These are phyloP conservation scores for Prosopis cineraria DNA, from an alignment of 306 rosid species.

Conservation along the genomic window DNA sequence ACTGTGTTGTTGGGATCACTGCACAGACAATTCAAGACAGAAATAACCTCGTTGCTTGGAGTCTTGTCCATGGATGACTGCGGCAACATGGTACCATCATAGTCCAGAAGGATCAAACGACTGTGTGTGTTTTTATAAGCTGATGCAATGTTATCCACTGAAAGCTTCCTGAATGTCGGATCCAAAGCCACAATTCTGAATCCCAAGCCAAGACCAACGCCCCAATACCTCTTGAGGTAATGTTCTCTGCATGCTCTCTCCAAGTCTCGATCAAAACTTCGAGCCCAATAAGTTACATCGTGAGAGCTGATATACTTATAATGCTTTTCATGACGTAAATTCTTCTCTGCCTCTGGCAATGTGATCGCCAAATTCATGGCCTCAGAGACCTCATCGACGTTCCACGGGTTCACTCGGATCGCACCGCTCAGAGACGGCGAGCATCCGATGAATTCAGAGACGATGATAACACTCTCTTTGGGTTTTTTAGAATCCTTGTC, in stretches of 20 bases:
- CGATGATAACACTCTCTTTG: constrained; percentile 62
- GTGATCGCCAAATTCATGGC: constrained; percentile 67
- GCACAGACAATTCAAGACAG: constrained; percentile 12
- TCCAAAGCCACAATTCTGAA: constrained; percentile 21
- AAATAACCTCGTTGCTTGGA: constrained; percentile 13
- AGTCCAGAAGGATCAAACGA: constrained; percentile 23
- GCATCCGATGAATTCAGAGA: constrained; percentile 72
- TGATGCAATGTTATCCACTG: background rate
- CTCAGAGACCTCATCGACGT: constrained; percentile 64
- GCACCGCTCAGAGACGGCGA: constrained; percentile 78
- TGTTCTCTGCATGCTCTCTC: constrained; percentile 42
- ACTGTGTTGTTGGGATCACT: constrained; percentile 15
- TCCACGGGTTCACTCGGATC: constrained; percentile 73
- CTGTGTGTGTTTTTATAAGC: background rate
- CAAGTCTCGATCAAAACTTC: constrained; percentile 66
- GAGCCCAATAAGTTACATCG: constrained; percentile 69
- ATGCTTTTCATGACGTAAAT: constrained; percentile 71
- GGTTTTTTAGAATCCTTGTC: constrained; percentile 35
- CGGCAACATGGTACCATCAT: constrained; percentile 26
- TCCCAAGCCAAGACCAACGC: constrained; percentile 16
- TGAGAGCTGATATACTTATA: constrained; percentile 67
- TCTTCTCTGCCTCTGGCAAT: constrained; percentile 62
- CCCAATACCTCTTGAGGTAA: constrained; percentile 24
- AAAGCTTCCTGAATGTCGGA: constrained; percentile 23
- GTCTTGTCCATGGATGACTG: constrained; percentile 5